Conservation (phyloP, 805 yeast genomes). For the Myxozyma lipomycoides region DNA sequence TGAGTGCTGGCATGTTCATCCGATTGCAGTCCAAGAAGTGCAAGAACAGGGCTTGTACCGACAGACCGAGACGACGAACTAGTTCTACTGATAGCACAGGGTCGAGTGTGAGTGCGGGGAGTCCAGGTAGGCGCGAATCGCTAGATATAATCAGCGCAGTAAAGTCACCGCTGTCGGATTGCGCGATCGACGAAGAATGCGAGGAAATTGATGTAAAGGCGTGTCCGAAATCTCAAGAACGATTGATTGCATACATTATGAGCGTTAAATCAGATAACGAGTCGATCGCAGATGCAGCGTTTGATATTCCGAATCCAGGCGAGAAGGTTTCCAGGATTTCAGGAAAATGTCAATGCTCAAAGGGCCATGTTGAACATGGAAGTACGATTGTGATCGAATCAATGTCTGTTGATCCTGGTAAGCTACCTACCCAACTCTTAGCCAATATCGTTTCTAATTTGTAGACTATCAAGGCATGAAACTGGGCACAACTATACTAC, state of each 20-base stretch:
- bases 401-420: constrained; percentile 62
- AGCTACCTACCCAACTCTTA: background rate
- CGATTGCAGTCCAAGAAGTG: constrained; percentile 52
- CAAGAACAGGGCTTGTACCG: background rate
- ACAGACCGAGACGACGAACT: background rate
- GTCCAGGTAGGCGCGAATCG: background rate
- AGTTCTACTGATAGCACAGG: constrained; percentile 29
- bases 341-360: background rate
- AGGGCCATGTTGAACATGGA: constrained; percentile 74
- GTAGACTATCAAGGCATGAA: constrained; percentile 67
- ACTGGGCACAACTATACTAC: constrained; percentile 75
- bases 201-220: constrained; percentile 33
- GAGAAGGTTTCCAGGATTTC: constrained; percentile 2
- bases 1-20: constrained; percentile 81
- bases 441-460: background rate
- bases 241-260: constrained; percentile 18
- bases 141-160: background rate
- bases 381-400: constrained; percentile 76
- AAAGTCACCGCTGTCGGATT: constrained; percentile 2
- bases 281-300: constrained; percentile 65
- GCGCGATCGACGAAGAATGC: constrained; percentile 3
- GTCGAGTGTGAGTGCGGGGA: background rate
- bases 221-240: constrained; percentile 24
- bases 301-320: constrained; percentile 52
- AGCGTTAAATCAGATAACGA: constrained; percentile 47